Percentiles rank a stretch among this genome's conserved stretches.
Evolutionary conservation across 2,329 filamentous ascomycete genomes (phyloP).

Genomic region (Exophiala oligosperma): DNA sequence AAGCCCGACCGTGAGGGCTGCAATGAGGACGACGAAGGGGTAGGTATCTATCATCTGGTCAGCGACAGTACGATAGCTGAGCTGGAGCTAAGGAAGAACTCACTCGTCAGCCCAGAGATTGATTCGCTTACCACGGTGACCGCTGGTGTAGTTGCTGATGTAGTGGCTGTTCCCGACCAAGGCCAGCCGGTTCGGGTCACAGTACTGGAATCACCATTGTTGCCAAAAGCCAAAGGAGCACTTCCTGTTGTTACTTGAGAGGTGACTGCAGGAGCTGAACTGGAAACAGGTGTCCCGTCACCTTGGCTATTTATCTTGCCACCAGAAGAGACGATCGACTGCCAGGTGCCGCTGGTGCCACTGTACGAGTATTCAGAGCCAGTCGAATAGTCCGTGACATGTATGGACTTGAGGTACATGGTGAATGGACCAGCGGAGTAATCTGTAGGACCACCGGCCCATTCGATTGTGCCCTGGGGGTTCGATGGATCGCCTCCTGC

Average conservation of each 20-base stretch:
- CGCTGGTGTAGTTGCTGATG: slow-evolving; percentile 38
- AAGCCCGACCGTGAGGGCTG: slow-evolving; percentile 46
- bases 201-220: slow-evolving; percentile 40
- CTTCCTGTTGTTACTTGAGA: slow-evolving; percentile 20
- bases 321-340: slow-evolving; percentile 77
- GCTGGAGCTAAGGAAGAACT: slow-evolving; percentile 22
- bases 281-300: slow-evolving; percentile 42
- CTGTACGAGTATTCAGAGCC: slow-evolving; percentile 81
- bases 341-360: slow-evolving; percentile 74
- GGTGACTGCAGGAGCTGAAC: slow-evolving; percentile 23
- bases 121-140: slow-evolving; percentile 66
- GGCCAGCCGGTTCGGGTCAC: slow-evolving; percentile 65
- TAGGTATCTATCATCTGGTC: slow-evolving; percentile 45
- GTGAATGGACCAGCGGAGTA: slow-evolving; percentile 66
- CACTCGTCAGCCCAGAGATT: slow-evolving; percentile 58
- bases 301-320: slow-evolving; percentile 72
- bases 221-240: slow-evolving; percentile 67
- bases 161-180: slow-evolving; percentile 56
- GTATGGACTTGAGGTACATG: slow-evolving; percentile 69
- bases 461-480: slow-evolving; percentile 56
- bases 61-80: slow-evolving; percentile 28
- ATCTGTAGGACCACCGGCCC: slow-evolving; percentile 70
- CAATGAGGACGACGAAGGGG: slow-evolving; percentile 55
- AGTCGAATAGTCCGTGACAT: slow-evolving; percentile 80
- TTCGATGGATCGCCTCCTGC: slow-evolving; percentile 58